Conservation (phyloP, 257 asterid genomes). For the Fraxinus anomala region DNA sequence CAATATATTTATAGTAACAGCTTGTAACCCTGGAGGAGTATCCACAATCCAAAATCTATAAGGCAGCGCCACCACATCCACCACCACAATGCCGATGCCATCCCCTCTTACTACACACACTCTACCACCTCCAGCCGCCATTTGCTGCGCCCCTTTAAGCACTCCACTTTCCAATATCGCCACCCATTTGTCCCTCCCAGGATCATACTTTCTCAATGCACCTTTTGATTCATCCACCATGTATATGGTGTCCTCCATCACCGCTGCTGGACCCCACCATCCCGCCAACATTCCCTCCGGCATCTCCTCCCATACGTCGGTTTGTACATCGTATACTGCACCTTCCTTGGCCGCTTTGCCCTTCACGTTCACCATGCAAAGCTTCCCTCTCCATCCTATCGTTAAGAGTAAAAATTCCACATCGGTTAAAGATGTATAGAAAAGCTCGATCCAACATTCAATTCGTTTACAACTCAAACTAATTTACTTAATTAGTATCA, state of each 20-base stretch:
- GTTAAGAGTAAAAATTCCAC: background rate
- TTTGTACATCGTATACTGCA: slow-evolving; percentile 45
- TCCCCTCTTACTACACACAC: slow-evolving; percentile 59
- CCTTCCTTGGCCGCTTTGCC: slow-evolving; percentile 76
- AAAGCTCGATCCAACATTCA: too few species aligned
- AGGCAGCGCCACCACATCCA: slow-evolving; percentile 58
- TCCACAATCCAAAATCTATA: slow-evolving; percentile 55
- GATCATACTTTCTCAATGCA: slow-evolving; percentile 48
- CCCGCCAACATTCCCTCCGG: slow-evolving; percentile 82
- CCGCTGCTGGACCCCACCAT: slow-evolving; percentile 83
- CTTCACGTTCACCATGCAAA: slow-evolving; percentile 84
- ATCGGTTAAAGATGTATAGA: too few species aligned
- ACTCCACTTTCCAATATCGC: slow-evolving; percentile 38
- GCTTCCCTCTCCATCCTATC: slow-evolving; percentile 72
- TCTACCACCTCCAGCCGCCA: slow-evolving; percentile 61
- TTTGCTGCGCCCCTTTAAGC: slow-evolving; percentile 58
- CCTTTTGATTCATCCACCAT: slow-evolving; percentile 73
- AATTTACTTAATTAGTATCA: too few species aligned
- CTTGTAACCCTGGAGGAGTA: slow-evolving; percentile 51
- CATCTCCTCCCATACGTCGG: slow-evolving; percentile 68
- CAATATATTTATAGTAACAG: slow-evolving; percentile 54
- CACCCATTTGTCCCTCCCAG: slow-evolving; percentile 53
- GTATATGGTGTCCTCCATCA: slow-evolving; percentile 65
- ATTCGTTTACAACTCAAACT: too few species aligned
- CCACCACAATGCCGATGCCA: slow-evolving; percentile 49